Base-by-base conservation (phyloP, 306 rosid genomes). In the Lablab purpureus region DNA sequence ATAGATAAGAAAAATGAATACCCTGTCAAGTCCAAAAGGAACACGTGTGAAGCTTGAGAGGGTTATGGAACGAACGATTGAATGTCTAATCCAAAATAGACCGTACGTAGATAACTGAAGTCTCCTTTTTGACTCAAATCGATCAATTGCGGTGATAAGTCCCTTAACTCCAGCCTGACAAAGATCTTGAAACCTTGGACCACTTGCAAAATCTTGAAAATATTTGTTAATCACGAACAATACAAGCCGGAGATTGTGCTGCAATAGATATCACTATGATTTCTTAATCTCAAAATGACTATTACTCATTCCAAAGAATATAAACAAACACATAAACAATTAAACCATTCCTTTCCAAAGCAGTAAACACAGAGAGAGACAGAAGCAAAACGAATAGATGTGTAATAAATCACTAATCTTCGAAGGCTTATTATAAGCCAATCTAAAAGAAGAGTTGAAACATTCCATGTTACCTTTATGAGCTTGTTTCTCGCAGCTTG, bases 41-140 rank as follows among this genome's bases (percentile, higher is more conserved):
- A 63, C 68, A 30, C 68, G 68, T 17, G 68, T 63, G 68, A 63
- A 63, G 45, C 68, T 63, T 63, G 68, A 63, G 68, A 63, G 68
- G 68, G 68, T 63, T 32, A 63, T 63, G 68, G 68, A 30, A 32
- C 68, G 68, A 63, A 63, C 68, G 0, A 63, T 30, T 32, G 6
- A 63, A 32, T 63, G 46, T 63, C 68, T 30, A 32, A 63, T 63
- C 68, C 68, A 63, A 63, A 63, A 63, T 30, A 63, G 12, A 32
- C 68, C 1, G 46, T 63, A 63, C 17, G 68, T 63, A 63, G 68
- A 63, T 17, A 63, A 45, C 68, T 63, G 68, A 63, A 63, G 68
- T 63, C 45, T 32, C 21, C 68, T 30, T 17, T 63, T 63, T 30
- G 68, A 22, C 68, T 63, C 68, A 63, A 63, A 63, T 32, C 68